A percentile compares a stretch with the other conserved stretches of the same genome.
These are phyloP conservation scores for Fusarium longipes DNA, from an alignment of 2,329 filamentous ascomycete genomes.

Conservation along the genomic window DNA sequence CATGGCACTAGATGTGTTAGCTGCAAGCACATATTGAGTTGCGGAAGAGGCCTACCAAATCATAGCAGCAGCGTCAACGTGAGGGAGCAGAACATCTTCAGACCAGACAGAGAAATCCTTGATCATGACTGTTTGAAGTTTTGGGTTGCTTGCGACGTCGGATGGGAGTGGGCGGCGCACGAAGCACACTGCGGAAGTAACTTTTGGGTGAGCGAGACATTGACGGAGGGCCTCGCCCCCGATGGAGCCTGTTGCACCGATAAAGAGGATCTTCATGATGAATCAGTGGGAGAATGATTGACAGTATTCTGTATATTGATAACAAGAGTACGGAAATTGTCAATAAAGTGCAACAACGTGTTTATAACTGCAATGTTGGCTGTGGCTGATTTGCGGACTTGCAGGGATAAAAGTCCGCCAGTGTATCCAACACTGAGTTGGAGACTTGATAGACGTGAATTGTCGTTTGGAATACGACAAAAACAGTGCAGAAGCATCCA, in stretches of 20 bases:
- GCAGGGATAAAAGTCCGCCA: not conserved
- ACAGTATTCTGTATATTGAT: too few relatives aligned
- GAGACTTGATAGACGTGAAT: too few relatives aligned
- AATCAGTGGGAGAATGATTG: not conserved
- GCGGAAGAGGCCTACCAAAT: slow-evolving; percentile 31
- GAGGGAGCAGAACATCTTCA: slow-evolving; percentile 15
- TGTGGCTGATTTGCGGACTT: not conserved
- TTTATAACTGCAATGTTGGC: not conserved
- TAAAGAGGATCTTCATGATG: slow-evolving; percentile 52
- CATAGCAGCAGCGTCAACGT: slow-evolving; percentile 40
- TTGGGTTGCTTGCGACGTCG: slow-evolving; percentile 21
- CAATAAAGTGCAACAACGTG: not conserved
- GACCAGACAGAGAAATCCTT: slow-evolving; percentile 39
- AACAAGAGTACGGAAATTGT: too few relatives aligned
- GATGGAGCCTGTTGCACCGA: slow-evolving; percentile 51
- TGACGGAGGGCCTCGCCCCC: slow-evolving; percentile 49
- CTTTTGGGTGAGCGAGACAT: slow-evolving; percentile 48
- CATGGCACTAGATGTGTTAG: slow-evolving; percentile 28
- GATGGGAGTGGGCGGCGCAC: slow-evolving; percentile 45
- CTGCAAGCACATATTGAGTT: not conserved
- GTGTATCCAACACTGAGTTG: not conserved
- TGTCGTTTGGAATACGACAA: not conserved
- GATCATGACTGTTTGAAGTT: slow-evolving; percentile 29
- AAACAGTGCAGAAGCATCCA: too few relatives aligned
- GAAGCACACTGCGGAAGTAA: slow-evolving; percentile 49